phyloP scores from a whole-genome alignment of 352 stramenopile genomes.

The Globisporangium takayamanum region DNA sequence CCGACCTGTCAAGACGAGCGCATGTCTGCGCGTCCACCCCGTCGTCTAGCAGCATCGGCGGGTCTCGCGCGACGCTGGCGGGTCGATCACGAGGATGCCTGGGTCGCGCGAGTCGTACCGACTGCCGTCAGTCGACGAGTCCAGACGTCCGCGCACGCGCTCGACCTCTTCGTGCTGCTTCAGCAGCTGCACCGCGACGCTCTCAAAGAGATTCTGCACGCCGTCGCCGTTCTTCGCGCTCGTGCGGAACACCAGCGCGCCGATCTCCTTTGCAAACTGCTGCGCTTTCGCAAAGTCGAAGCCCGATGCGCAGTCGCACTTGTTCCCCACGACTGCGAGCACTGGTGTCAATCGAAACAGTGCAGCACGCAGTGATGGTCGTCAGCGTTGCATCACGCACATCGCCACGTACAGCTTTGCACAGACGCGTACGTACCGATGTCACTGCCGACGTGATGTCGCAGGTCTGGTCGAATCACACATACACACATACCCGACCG shows the following conservation, averaged over 20 bases:
- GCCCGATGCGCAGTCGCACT: constrained; percentile 55
- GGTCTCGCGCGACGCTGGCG: not conserved
- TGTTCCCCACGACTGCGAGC: constrained; percentile 79
- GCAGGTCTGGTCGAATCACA: constrained; percentile 35
- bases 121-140: constrained; percentile 24
- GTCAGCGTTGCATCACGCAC: not conserved
- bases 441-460: constrained; percentile 71
- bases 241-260: constrained; percentile 74
- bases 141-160: constrained; percentile 36
- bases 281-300: constrained; percentile 73
- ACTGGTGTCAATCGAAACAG: constrained; percentile 17
- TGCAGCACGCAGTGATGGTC: not conserved
- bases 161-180: constrained; percentile 71
- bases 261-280: constrained; percentile 71
- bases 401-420: not conserved
- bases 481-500: not conserved
- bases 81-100: constrained; percentile 7
- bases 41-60: constrained; percentile 11
- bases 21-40: too few relatives aligned
- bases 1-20: too few relatives aligned
- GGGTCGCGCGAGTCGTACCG: too few relatives aligned
- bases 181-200: constrained; percentile 59
- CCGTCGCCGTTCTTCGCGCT: constrained; percentile 79
- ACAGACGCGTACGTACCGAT: constrained; percentile 24
- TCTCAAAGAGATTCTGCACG: constrained; percentile 71